Base-by-base conservation (phyloP, 2,329 filamentous ascomycete species). In the Bretziella fagacearum region DNA sequence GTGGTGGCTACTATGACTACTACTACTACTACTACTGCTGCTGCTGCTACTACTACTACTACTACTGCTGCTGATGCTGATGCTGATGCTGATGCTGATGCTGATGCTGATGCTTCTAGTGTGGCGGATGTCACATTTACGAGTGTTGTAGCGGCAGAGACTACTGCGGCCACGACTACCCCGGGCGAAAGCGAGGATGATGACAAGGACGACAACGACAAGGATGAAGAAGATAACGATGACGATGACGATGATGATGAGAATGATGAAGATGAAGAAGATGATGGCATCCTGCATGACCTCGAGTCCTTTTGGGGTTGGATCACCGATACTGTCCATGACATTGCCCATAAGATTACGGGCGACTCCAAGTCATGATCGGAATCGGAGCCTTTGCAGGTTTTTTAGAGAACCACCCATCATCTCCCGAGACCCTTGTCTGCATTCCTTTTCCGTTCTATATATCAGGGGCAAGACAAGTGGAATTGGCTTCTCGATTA, bases 171-270 rank as follows among this genome's bases (percentile, higher is more conserved):
- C 11, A 23, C 18, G 11, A 17, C 18, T 41, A 32, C 11, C 11
- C 29, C 29, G 15, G 41, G 26, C 33, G 15, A 29, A 8, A 6
- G 50, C n/a, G 50, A 49, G 53, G 42, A 52, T 25, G 51, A 48
- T 20, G 46, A 50, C 20, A 32, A 20, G 10, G 49, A 49, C 33
- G 48, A 51, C 2, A 53, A 46, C 30, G 50, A 15, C 2, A 6
- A 39, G 23, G 53, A 46, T 37, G 49, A 53, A 2, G 52, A 51
- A 17, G 40, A 42, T 6, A 44, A 51, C 10, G 50, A 53, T 8
- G 51, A 41, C 6, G 53, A 54, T 11, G 39, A 32, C 18, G 50
- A 49, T n/a, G 37, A 26, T 27, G 32, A 49, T n/a, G 37, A 26
- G 26, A 25, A 36, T 39, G 55, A 51, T 8, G 50, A 52, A 17